Conservation (phyloP, 169 alveolate species). For the Plasmodium malariae region DNA sequence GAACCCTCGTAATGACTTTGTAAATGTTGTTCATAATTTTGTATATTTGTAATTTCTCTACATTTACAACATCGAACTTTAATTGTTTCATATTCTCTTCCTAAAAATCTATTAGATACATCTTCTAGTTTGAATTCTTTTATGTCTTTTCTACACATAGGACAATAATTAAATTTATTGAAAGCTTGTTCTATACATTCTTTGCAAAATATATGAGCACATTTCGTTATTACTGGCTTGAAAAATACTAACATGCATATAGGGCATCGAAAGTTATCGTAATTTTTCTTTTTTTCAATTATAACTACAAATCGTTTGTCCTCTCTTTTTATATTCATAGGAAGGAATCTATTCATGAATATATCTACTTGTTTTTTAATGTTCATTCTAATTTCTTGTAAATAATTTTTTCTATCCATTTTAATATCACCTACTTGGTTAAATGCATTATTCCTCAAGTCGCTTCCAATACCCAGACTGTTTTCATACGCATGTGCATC, state of each 20-base stretch:
- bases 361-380: conserved; percentile 28
- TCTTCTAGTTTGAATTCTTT: conserved; percentile 21
- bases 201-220: conserved; percentile 79
- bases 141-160: conserved; percentile 42
- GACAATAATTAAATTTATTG: conserved; percentile 46
- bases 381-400: conserved; percentile 16
- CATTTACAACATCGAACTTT: conserved; percentile 36
- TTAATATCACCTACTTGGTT: conserved; percentile 10
- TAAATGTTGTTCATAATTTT: conserved; percentile 43
- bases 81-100: conserved; percentile 29
- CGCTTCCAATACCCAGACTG: neutral
- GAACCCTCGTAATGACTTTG: neutral
- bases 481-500: neutral
- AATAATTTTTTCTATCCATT: conserved; percentile 6
- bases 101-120: conserved; percentile 16
- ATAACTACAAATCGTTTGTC: conserved; percentile 43
- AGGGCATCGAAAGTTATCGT: conserved; percentile 54
- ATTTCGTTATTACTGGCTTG: conserved; percentile 79
- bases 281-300: conserved; percentile 53
- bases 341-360: conserved; percentile 22
- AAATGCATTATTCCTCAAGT: neutral
- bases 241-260: conserved; percentile 78
- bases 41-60: conserved; percentile 26
- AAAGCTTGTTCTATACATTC: conserved; percentile 77
- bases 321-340: conserved; percentile 16